Evolutionary conservation across 75 land plant genomes (phyloP).

Genomic region (Chamaecyparis obtusa): DNA sequence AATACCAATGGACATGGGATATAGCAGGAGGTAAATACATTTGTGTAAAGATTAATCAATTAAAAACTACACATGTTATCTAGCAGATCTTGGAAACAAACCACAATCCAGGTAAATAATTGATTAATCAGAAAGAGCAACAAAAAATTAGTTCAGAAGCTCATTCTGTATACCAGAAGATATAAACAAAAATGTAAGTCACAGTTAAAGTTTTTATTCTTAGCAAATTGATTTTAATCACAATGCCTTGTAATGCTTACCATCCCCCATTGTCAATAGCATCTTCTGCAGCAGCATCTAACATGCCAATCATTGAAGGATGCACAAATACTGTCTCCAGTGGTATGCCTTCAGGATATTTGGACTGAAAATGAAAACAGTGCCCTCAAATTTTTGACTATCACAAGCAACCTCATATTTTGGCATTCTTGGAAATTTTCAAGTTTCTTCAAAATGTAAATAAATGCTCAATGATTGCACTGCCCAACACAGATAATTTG

Average conservation of each 20-base stretch:
- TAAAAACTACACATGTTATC: not conserved
- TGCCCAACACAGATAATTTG: not conserved
- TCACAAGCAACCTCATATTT: not conserved
- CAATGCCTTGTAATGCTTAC: constrained; percentile 30
- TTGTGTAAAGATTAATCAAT: not conserved
- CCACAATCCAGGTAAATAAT: not conserved
- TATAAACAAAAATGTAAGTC: not conserved
- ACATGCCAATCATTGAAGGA: constrained; percentile 77
- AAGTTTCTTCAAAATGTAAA: not conserved
- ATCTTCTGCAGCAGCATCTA: constrained; percentile 91
- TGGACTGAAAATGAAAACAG: constrained; percentile 53
- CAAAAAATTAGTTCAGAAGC: not conserved
- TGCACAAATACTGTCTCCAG: constrained; percentile 77
- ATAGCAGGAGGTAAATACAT: not conserved
- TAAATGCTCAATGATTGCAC: not conserved
- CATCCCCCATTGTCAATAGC: constrained; percentile 79
- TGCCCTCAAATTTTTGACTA: not conserved
- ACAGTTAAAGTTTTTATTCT: not conserved
- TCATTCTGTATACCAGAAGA: not conserved
- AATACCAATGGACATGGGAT: not conserved
- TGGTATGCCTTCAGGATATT: constrained; percentile 87
- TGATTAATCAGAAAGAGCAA: not conserved
- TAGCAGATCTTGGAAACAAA: not conserved
- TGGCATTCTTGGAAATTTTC: not conserved
- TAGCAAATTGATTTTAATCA: not conserved